phyloP scores from a whole-genome alignment of 2,329 filamentous ascomycete genomes.

The Rosellinia necatrix region DNA sequence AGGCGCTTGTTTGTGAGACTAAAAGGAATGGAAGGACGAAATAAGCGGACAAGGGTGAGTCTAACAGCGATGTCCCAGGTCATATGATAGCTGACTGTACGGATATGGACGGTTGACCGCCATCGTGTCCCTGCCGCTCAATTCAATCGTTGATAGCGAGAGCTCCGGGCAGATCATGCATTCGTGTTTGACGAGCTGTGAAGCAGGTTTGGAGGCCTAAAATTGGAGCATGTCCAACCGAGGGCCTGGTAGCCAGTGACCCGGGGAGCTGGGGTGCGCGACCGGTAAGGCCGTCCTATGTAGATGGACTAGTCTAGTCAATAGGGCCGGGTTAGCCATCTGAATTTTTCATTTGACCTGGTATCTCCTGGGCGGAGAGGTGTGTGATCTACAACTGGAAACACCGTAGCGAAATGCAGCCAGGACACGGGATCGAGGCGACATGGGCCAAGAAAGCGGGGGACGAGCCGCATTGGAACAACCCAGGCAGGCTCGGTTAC shows the following conservation, averaged over 20 bases:
- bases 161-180: conserved; percentile 29
- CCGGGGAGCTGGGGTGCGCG: conserved; percentile 31
- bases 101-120: conserved; percentile 3
- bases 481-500: conserved; percentile 14
- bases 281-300: conserved; percentile 29
- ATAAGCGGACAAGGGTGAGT: conserved; percentile 25
- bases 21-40: conserved; percentile 26
- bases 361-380: conserved; percentile 23
- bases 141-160: background rate
- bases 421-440: conserved; percentile 20
- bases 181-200: conserved; percentile 19
- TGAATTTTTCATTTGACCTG: conserved; percentile 35
- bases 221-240: conserved; percentile 18
- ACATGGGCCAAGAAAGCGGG: conserved; percentile 21
- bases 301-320: conserved; percentile 17
- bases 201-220: conserved; percentile 11
- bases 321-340: conserved; percentile 18
- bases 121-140: conserved; percentile 10
- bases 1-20: conserved; percentile 31
- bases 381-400: conserved; percentile 42
- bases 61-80: conserved; percentile 24
- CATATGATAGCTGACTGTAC: conserved; percentile 23
- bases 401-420: conserved; percentile 33
- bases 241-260: conserved; percentile 8
- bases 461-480: conserved; percentile 31